A percentile compares a stretch with the other conserved stretches of the same genome.
phyloP scores from a whole-genome alignment of 2,329 filamentous ascomycete species.

The Diaporthe sp. region DNA sequence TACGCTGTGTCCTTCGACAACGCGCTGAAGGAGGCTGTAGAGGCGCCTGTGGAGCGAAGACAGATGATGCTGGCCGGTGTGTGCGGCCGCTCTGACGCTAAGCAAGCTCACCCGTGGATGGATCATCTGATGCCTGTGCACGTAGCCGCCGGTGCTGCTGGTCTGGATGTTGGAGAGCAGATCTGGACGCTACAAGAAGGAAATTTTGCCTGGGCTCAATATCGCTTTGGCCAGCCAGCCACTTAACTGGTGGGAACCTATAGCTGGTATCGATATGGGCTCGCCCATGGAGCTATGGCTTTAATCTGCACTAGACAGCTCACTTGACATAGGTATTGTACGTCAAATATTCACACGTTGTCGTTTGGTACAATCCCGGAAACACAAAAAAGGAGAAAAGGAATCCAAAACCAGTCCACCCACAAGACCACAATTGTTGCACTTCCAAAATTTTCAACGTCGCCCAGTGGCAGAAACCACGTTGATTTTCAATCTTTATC shows the following conservation, averaged over 20 bases:
- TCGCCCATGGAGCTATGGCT: too few relatives aligned
- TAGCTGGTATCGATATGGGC: background rate
- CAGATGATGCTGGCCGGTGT: slow-evolving; percentile 57
- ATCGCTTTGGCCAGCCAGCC: slow-evolving; percentile 36
- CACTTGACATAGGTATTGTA: background rate
- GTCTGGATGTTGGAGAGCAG: slow-evolving; percentile 42
- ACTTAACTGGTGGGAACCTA: background rate
- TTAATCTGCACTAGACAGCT: background rate
- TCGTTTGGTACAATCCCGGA: background rate
- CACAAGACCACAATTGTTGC: background rate
- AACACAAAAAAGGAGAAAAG: background rate
- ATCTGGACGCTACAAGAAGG: slow-evolving; percentile 41
- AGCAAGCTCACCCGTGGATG: slow-evolving; percentile 63
- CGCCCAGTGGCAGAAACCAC: background rate
- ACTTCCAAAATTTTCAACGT: background rate
- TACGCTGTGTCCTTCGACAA: slow-evolving; percentile 76
- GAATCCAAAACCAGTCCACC: background rate
- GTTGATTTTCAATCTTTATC: background rate
- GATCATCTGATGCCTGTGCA: slow-evolving; percentile 66
- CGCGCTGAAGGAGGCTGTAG: slow-evolving; percentile 76
- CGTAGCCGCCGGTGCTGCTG: slow-evolving; percentile 61
- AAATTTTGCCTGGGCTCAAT: slow-evolving; percentile 42
- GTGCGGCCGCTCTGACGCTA: slow-evolving; percentile 59
- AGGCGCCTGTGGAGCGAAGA: slow-evolving; percentile 54
- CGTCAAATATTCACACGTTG: background rate